These are phyloP conservation scores for Eutypa lata DNA, from an alignment of 2,329 filamentous ascomycete species.

Conservation along the genomic window DNA sequence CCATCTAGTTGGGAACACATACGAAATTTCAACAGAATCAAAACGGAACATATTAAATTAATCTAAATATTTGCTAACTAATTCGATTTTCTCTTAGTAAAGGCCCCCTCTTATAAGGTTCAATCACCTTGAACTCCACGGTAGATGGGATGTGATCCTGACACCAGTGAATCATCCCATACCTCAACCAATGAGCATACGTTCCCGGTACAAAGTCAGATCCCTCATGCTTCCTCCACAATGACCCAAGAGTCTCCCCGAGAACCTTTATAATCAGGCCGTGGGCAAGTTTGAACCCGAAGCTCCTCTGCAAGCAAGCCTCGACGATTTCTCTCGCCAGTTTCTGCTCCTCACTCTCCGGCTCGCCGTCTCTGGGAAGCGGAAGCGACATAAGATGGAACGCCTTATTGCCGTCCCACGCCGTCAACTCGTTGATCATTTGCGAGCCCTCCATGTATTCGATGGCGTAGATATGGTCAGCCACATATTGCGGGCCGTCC, in stretches of 20 bases:
- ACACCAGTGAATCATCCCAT: slow-evolving; percentile 46
- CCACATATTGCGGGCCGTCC: slow-evolving; percentile 51
- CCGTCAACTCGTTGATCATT: slow-evolving; percentile 50
- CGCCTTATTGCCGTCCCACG: slow-evolving; percentile 46
- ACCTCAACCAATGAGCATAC: slow-evolving; percentile 52
- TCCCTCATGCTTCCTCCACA: slow-evolving; percentile 49
- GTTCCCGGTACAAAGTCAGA: slow-evolving; percentile 47
- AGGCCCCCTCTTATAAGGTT: slow-evolving; percentile 38
- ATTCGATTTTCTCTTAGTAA: slow-evolving; percentile 28
- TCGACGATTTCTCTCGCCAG: slow-evolving; percentile 50
- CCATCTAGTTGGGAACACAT: no score
- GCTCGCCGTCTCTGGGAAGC: slow-evolving; percentile 34
- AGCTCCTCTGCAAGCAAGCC: slow-evolving; percentile 45
- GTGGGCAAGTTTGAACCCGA: slow-evolving; percentile 54
- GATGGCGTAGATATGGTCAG: slow-evolving; percentile 46
- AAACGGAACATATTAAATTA: no score
- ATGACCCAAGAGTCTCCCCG: slow-evolving; percentile 47
- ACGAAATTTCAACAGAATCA: no score
- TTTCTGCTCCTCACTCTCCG: slow-evolving; percentile 43
- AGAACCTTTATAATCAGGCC: slow-evolving; percentile 49
- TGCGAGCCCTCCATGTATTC: slow-evolving; percentile 49
- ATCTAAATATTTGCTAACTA: no score
- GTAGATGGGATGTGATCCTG: slow-evolving; percentile 37
- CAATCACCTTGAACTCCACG: slow-evolving; percentile 30
- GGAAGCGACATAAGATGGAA: slow-evolving; percentile 47